Evolutionary conservation across 768 basidiomycete genomes (phyloP).

Genomic region (Imleria badia): DNA sequence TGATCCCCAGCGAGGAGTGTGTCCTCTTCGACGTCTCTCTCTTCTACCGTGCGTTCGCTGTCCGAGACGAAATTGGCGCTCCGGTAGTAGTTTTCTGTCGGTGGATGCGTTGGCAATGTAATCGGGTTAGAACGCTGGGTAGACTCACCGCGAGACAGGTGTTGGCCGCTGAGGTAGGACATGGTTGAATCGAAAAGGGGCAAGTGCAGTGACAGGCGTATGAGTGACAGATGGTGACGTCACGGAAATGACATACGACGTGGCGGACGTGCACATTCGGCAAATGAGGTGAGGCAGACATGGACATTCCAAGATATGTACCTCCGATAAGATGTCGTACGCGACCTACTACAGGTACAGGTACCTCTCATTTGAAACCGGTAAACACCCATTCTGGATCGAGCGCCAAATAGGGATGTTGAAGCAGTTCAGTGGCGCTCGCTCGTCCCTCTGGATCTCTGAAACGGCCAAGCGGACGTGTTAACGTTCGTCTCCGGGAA

Average conservation of each 20-base stretch:
- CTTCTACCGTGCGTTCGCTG: neutral
- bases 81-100: conserved; percentile 3
- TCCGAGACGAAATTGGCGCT: conserved; percentile 4
- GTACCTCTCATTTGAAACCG: conserved; percentile 32
- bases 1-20: conserved; percentile 1
- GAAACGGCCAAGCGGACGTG: neutral
- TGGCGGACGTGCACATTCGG: conserved; percentile 37
- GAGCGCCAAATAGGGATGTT: conserved; percentile 71
- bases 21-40: neutral
- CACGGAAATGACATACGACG: neutral
- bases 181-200: neutral
- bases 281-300: too few species aligned
- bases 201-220: too few species aligned
- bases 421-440: conserved; percentile 68
- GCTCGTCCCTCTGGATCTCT: conserved; percentile 83
- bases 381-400: conserved; percentile 59
- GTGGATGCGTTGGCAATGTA: neutral
- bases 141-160: conserved; percentile 8
- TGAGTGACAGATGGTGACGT: neutral
- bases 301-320: too few species aligned
- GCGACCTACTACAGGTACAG: too few species aligned
- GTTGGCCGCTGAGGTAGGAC: conserved; percentile 7
- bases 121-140: neutral
- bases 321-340: too few species aligned
- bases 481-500: neutral